phyloP scores from a whole-genome alignment of 2,329 filamentous ascomycete species.

The Fusarium transvaalense region DNA sequence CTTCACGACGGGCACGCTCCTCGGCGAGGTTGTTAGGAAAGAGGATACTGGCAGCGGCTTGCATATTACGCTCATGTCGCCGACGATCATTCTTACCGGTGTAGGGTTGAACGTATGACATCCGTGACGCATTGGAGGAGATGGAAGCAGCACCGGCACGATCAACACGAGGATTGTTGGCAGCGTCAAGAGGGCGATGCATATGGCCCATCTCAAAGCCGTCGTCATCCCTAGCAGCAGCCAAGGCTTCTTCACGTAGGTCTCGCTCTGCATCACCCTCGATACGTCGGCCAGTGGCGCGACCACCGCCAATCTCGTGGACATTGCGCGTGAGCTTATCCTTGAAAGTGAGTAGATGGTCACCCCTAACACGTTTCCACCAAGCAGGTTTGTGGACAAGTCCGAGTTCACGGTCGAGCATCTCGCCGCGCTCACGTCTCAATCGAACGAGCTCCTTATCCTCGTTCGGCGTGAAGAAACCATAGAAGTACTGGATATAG shows the following conservation, averaged over 20 bases:
- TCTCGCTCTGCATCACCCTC: constrained; percentile 57
- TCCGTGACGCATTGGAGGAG: constrained; percentile 24
- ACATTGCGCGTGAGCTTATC: constrained; percentile 68
- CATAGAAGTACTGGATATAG: constrained; percentile 65
- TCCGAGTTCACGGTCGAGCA: constrained; percentile 71
- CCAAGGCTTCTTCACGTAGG: constrained; percentile 51
- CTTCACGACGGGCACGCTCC: constrained; percentile 52
- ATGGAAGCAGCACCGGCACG: constrained; percentile 49
- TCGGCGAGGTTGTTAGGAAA: constrained; percentile 60
- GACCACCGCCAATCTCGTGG: constrained; percentile 64
- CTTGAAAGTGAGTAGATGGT: constrained; percentile 60
- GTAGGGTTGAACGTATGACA: constrained; percentile 48
- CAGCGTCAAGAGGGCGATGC: constrained; percentile 30
- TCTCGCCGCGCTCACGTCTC: constrained; percentile 67
- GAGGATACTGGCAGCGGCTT: constrained; percentile 60
- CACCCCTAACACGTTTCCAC: constrained; percentile 70
- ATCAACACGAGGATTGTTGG: constrained; percentile 50
- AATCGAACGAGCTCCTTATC: constrained; percentile 75
- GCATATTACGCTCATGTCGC: constrained; percentile 59
- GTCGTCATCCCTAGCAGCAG: constrained; percentile 48
- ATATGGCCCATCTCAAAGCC: constrained; percentile 58
- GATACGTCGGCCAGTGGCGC: constrained; percentile 57
- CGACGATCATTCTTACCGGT: constrained; percentile 60
- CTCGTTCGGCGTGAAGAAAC: constrained; percentile 76
- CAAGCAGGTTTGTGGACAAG: constrained; percentile 72